These are phyloP conservation scores for Marasmius tenuissimus DNA, from an alignment of 1,284 basidiomycete species.

Conservation along the genomic window DNA sequence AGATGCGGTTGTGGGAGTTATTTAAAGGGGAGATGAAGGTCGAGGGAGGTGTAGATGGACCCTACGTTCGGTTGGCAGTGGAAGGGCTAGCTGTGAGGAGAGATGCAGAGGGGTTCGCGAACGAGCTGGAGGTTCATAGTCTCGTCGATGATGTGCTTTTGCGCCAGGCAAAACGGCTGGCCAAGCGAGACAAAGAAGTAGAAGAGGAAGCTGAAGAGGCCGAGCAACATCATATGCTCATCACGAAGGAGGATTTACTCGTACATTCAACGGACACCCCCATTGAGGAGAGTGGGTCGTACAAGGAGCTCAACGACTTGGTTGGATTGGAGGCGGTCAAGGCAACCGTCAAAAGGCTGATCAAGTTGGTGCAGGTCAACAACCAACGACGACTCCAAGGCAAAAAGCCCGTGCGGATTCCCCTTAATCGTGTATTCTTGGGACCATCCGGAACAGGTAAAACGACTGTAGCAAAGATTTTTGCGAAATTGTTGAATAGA, in stretches of 20 bases:
- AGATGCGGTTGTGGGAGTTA: constrained; percentile 42
- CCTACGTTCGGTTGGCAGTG: constrained; percentile 57
- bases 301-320: constrained; percentile 52
- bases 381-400: constrained; percentile 60
- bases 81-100: constrained; percentile 55
- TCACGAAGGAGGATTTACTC: constrained; percentile 56
- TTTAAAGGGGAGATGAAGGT: constrained; percentile 52
- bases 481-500: constrained; percentile 60
- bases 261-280: constrained; percentile 47
- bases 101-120: constrained; percentile 58
- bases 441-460: constrained; percentile 70
- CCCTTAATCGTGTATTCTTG: constrained; percentile 62
- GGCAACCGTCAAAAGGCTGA: constrained; percentile 45
- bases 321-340: constrained; percentile 60
- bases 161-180: constrained; percentile 52
- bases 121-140: constrained; percentile 59
- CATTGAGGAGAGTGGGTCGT: constrained; percentile 42
- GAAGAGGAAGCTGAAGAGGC: constrained; percentile 35
- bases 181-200: constrained; percentile 38
- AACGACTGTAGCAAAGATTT: constrained; percentile 66
- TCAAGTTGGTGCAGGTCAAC: constrained; percentile 48
- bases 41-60: constrained; percentile 51
- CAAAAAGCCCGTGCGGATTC: constrained; percentile 47
- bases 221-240: constrained; percentile 45
- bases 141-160: constrained; percentile 21